Conservation (phyloP, 352 stramenopile genomes). For the Phytopythium mirpurense region DNA sequence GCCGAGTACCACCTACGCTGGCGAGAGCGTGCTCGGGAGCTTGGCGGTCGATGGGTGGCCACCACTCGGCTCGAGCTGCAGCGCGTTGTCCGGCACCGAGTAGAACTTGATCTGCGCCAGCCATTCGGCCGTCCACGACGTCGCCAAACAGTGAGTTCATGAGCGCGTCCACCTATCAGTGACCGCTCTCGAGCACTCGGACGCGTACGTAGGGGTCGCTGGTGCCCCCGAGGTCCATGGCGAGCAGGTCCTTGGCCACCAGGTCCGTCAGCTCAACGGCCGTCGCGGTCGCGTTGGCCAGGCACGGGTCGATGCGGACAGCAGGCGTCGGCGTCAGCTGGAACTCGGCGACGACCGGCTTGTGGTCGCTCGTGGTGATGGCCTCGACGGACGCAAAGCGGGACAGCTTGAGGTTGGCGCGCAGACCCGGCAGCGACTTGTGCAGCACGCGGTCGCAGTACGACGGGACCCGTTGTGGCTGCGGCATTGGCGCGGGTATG, state of each 20-base stretch:
- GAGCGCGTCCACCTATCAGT: background rate
- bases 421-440: conserved; percentile 65
- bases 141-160: background rate
- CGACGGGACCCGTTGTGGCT: conserved; percentile 73
- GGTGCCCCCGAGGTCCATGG: conserved; percentile 70
- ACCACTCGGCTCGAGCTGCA: conserved; percentile 42
- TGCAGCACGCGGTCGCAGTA: conserved; percentile 84
- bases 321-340: conserved; percentile 28
- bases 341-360: conserved; percentile 66
- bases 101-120: conserved; percentile 63
- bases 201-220: conserved; percentile 67
- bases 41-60: conserved; percentile 50
- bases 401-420: conserved; percentile 44
- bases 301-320: conserved; percentile 16
- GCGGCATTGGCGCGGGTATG: background rate
- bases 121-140: background rate
- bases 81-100: conserved; percentile 39
- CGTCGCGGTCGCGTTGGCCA: conserved; percentile 24
- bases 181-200: conserved; percentile 5
- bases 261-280: conserved; percentile 62
- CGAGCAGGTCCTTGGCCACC: conserved; percentile 45
- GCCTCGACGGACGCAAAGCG: conserved; percentile 52
- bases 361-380: conserved; percentile 83
- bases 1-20: conserved; percentile 40
- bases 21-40: conserved; percentile 62